Percentiles rank a stretch among this genome's conserved stretches.
These are phyloP conservation scores for Colletotrichum sansevieriae DNA, from an alignment of 2,329 filamentous ascomycete genomes.

Conservation along the genomic window DNA sequence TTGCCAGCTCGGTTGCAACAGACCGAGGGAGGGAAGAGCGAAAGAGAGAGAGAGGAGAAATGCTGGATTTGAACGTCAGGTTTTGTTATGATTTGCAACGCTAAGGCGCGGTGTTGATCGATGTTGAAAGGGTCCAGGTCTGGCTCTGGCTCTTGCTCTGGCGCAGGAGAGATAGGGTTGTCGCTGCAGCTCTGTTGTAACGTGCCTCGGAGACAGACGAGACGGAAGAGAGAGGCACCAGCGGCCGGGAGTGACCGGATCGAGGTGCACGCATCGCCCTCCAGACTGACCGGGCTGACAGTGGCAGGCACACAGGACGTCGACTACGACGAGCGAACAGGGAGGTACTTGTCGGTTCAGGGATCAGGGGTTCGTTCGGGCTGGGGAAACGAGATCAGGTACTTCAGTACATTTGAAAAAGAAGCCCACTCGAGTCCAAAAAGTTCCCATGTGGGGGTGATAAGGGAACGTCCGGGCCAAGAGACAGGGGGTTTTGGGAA, in stretches of 20 bases:
- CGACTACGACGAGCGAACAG: neutral
- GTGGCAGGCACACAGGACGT: neutral
- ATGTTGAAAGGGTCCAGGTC: neutral
- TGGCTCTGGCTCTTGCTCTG: neutral
- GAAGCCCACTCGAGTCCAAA: conserved; percentile 35
- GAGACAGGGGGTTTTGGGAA: neutral
- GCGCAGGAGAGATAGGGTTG: neutral
- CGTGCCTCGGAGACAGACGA: conserved; percentile 5
- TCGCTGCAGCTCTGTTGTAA: neutral
- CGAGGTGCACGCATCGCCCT: conserved; percentile 14
- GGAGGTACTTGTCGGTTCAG: neutral
- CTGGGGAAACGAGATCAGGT: conserved; percentile 27
- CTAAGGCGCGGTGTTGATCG: conserved; percentile 9
- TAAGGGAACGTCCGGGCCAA: conserved; percentile 28
- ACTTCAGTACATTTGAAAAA: no score
- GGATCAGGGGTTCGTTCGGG: conserved; percentile 22
- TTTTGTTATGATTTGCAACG: conserved; percentile 14
- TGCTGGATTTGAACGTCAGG: conserved; percentile 4
- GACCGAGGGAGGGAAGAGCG: conserved; percentile 11
- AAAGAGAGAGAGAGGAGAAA: neutral
- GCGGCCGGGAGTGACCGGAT: conserved; percentile 21
- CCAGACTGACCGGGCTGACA: conserved; percentile 7
- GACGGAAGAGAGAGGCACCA: conserved; percentile 4
- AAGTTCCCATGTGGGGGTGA: conserved; percentile 41
- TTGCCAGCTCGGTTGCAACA: conserved; percentile 32